Evolutionary conservation across 2,329 filamentous ascomycete genomes (phyloP).

Genomic region (Nannizzia gypsea): DNA sequence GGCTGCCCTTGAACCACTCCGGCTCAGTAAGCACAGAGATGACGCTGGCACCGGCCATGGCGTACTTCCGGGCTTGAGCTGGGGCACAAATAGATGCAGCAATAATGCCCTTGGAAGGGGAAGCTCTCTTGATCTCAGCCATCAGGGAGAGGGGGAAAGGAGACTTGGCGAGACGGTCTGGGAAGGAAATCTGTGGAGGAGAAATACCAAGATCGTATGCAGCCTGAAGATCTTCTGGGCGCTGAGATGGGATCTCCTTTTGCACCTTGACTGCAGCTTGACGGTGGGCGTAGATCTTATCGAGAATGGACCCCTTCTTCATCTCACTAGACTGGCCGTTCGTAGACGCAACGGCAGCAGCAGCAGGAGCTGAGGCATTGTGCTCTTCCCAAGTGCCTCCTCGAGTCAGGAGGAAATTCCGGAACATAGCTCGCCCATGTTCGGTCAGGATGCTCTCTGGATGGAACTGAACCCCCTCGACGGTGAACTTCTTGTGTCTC

Average conservation of each 20-base stretch:
- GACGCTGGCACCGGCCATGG: conserved; percentile 84
- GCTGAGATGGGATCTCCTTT: conserved; percentile 72
- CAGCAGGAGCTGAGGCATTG: conserved; percentile 16
- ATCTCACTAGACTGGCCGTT: conserved; percentile 20
- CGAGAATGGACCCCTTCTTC: conserved; percentile 74
- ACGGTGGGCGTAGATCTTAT: conserved; percentile 78
- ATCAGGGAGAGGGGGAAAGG: conserved; percentile 84
- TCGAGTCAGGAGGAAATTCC: conserved; percentile 78
- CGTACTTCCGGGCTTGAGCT: conserved; percentile 80
- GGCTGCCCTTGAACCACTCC: conserved; percentile 97
- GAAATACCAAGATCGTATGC: conserved; percentile 74
- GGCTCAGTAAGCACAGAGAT: conserved; percentile 98
- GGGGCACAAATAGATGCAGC: conserved; percentile 78
- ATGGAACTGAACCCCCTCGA: conserved; percentile 98
- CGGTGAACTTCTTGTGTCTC: conserved; percentile 74
- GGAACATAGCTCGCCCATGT: conserved; percentile 76
- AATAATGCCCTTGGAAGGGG: conserved; percentile 91
- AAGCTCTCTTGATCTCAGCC: conserved; percentile 95
- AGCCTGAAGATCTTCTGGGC: conserved; percentile 71
- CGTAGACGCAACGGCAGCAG: conserved; percentile 15
- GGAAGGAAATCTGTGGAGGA: conserved; percentile 70
- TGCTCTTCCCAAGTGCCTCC: conserved; percentile 78
- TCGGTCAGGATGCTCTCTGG: conserved; percentile 93
- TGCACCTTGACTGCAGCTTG: conserved; percentile 65
- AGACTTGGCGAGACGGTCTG: conserved; percentile 65